Evolutionary conservation across 345 rosid species (phyloP), one percentile per base, ranked within the genome.

Genomic region (Citrus glauca): DNA sequence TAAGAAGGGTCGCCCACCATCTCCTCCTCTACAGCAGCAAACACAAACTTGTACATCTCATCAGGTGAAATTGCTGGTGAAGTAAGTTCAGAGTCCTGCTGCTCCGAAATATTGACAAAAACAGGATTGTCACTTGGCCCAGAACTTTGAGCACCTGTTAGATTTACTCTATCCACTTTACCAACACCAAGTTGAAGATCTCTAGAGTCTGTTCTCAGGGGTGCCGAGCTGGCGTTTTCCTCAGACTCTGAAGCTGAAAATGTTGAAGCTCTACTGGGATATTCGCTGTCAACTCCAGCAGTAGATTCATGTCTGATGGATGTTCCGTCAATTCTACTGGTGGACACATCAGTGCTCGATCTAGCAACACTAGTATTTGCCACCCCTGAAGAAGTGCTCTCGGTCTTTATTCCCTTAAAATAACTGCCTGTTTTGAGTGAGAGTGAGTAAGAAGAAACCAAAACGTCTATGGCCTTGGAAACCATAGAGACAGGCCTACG

Each of bases 61-160:
- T 93, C 94, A 25, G 98, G 96, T 80, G 99, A 93, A 83, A 97
- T 89, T 40, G 89, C 92, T 72, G 99, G 87, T 32, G 98, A 91
- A 38, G 87, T 75, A 75, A 93, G 88, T 72, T 91, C 97, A 57
- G 90, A 81, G 68, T 90, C 96, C 76, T 84, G 98, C 89, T 69
- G 84, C 83, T 88, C 94, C 48, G 86, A 78, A 68, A 76, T 72
- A 81, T 79, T 86, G 78, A 90, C 88, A 84, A 85, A 84, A 71
- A 87, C 62, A 66, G 82, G 86, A 81, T 80, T 85, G 83, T 80
- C 87, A 65, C 74, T 62, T 56, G 84, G 77, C 57, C 92, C 81
- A 38, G 81, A 78, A 82, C 81, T 84, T 78, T 82, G 85, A 74
- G 82, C 76, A 82, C 82, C 84, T 32, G 76, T 40, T 37, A 79